phyloP scores from a whole-genome alignment of 2,329 filamentous ascomycete species.

The Fusarium verticillioides region DNA sequence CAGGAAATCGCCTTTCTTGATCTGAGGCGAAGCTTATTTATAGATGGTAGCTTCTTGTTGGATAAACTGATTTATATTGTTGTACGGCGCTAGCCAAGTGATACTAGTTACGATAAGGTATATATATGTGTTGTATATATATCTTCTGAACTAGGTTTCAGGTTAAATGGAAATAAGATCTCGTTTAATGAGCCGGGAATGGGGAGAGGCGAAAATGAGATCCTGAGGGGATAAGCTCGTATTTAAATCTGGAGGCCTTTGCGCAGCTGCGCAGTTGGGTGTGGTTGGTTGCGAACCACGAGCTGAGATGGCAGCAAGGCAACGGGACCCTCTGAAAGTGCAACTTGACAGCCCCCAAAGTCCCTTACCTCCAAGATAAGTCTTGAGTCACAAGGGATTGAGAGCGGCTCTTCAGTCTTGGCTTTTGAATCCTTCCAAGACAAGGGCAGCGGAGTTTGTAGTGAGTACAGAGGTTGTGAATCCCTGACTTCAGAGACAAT shows the following conservation, averaged over 20 bases:
- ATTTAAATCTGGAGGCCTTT: slow-evolving; percentile 19
- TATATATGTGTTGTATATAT: not conserved
- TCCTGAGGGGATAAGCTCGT: not conserved
- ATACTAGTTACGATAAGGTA: not conserved
- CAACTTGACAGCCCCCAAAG: slow-evolving; percentile 5
- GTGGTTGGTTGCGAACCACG: slow-evolving; percentile 21
- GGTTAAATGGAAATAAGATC: slow-evolving; percentile 1
- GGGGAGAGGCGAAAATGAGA: slow-evolving; percentile 4
- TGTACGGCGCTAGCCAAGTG: not conserved
- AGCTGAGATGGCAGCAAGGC: slow-evolving; percentile 18
- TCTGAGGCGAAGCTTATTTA: slow-evolving; percentile 18
- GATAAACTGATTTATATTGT: slow-evolving; percentile 1
- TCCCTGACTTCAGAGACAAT: not conserved
- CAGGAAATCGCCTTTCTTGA: slow-evolving; percentile 1
- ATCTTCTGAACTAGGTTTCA: not conserved
- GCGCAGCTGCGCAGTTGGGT: slow-evolving; percentile 12
- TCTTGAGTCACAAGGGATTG: not conserved
- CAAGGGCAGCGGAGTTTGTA: not conserved
- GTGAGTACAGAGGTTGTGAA: not conserved
- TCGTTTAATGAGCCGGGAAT: slow-evolving; percentile 3
- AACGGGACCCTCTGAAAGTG: slow-evolving; percentile 16
- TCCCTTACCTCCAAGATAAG: slow-evolving; percentile 3
- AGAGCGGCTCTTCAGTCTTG: slow-evolving; percentile 1
- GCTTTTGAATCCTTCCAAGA: not conserved
- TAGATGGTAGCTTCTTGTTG: not conserved